These are phyloP conservation scores for Colletotrichum scovillei DNA, from an alignment of 2,329 filamentous ascomycete species.

Conservation along the genomic window DNA sequence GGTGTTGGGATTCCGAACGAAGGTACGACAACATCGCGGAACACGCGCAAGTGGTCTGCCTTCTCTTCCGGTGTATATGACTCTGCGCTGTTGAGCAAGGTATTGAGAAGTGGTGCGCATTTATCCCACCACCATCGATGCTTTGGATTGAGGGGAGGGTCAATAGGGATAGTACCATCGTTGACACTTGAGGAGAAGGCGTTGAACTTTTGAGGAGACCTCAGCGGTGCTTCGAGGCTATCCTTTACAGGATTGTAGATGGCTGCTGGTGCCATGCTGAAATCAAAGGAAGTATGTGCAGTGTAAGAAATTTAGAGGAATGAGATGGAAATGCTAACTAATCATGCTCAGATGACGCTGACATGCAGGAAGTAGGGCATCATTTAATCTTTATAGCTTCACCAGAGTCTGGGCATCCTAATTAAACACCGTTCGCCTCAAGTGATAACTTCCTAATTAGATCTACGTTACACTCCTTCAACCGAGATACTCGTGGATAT, in stretches of 20 bases:
- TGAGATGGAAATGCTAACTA: not conserved
- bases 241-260: not conserved
- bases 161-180: not conserved
- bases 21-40: constrained; percentile 31
- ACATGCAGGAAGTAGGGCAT: not conserved
- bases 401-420: not conserved
- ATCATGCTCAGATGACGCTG: not conserved
- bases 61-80: constrained; percentile 25
- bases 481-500: not conserved
- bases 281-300: not conserved
- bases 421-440: not conserved
- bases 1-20: constrained; percentile 23
- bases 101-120: constrained; percentile 19
- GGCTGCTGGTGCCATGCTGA: constrained; percentile 11
- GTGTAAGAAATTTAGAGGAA: not conserved
- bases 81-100: constrained; percentile 19
- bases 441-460: not conserved
- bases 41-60: constrained; percentile 29
- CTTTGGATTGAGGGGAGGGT: constrained; percentile 14
- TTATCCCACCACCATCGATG: constrained; percentile 29
- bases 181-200: not conserved
- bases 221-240: not conserved
- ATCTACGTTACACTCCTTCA: not conserved
- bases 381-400: not conserved
- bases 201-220: not conserved